A percentile compares a stretch with the other conserved stretches of the same genome.
phyloP scores from a whole-genome alignment of 306 rosid species.

The Medicago lupulina region DNA sequence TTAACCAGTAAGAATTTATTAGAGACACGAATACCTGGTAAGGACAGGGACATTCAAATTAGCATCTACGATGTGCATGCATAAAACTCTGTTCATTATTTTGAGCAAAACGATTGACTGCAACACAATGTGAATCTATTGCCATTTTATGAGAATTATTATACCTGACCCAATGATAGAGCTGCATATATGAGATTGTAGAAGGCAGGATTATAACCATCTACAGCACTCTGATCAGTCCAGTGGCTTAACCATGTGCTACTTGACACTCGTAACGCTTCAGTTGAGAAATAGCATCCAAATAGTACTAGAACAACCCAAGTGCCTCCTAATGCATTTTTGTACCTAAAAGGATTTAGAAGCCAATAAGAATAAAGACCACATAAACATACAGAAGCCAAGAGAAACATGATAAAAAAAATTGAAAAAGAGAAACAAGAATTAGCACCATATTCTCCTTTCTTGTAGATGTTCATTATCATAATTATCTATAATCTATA shows the following conservation, averaged over 20 bases:
- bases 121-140: slow-evolving; percentile 7
- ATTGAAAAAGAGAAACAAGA: slow-evolving; percentile 19
- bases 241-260: slow-evolving; percentile 93
- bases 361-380: slow-evolving; percentile 31
- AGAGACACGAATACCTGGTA: slow-evolving; percentile 74
- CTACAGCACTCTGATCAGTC: slow-evolving; percentile 70
- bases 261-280: slow-evolving; percentile 74
- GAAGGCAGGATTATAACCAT: slow-evolving; percentile 68
- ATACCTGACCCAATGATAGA: slow-evolving; percentile 82
- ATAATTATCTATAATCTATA: slow-evolving; percentile 13
- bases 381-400: slow-evolving; percentile 11
- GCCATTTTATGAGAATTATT: slow-evolving; percentile 37
- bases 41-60: slow-evolving; percentile 15
- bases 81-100: slow-evolving; percentile 5
- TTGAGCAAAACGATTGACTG: slow-evolving; percentile 25
- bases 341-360: slow-evolving; percentile 61
- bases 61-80: slow-evolving; percentile 27
- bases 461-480: slow-evolving; percentile 12
- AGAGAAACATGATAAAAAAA: slow-evolving; percentile 30
- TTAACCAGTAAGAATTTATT: slow-evolving; percentile 81
- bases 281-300: slow-evolving; percentile 65
- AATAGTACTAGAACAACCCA: slow-evolving; percentile 81
- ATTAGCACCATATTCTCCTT: slow-evolving; percentile 31
- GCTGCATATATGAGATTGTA: slow-evolving; percentile 77
- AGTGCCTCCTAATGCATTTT: slow-evolving; percentile 82